Conservation (phyloP, 495 filamentous ascomycete species). For the Annulohypoxylon moriforme region DNA sequence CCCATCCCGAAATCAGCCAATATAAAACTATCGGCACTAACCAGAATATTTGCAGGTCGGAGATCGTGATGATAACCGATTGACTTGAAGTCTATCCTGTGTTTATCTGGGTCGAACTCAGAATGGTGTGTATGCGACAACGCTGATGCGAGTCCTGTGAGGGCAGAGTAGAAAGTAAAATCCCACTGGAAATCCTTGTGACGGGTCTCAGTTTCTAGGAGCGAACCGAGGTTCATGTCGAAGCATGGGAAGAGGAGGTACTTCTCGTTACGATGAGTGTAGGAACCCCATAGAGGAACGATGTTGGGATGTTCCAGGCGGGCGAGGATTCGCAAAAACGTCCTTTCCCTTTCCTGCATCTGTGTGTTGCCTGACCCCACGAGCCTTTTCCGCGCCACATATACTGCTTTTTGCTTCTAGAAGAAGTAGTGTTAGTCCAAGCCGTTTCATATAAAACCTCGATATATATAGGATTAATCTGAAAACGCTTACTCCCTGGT, state of each 20-base stretch:
- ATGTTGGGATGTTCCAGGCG: slow-evolving; percentile 22
- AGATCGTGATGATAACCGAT: slow-evolving; percentile 5
- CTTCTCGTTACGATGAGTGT: background rate
- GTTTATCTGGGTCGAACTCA: background rate
- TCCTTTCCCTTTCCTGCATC: too few species aligned
- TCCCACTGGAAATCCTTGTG: background rate
- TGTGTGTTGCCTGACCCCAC: too few species aligned
- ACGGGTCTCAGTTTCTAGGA: background rate
- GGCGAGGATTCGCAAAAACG: too few species aligned
- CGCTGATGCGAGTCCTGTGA: background rate
- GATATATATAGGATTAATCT: too few species aligned
- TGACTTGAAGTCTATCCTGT: background rate
- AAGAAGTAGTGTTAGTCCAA: too few species aligned
- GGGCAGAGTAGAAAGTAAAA: background rate
- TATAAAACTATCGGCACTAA: background rate
- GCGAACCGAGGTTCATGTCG: background rate
- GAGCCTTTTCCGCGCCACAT: too few species aligned
- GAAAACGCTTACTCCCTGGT: too few species aligned
- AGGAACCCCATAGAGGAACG: background rate
- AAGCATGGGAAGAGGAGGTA: background rate
- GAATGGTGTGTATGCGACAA: background rate
- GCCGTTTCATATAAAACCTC: too few species aligned
- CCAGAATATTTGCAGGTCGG: background rate
- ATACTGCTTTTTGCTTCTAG: too few species aligned
- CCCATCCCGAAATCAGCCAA: background rate